Evolutionary conservation across 306 rosid species (phyloP).

Genomic region (Vicia sativa): DNA sequence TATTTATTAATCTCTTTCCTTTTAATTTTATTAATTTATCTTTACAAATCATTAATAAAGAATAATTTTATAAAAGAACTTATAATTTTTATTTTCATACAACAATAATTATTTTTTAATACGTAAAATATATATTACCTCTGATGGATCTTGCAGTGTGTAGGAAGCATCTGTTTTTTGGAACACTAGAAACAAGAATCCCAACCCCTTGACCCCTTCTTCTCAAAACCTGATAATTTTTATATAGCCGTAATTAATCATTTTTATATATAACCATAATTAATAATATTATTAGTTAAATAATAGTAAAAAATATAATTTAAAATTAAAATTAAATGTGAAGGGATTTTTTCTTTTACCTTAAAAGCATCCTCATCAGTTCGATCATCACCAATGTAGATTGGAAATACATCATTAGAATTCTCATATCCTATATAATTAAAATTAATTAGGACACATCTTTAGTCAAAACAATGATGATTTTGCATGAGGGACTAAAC

Average conservation of each 20-base stretch:
- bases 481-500: background rate
- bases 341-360: conserved; percentile 48
- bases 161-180: conserved; percentile 88
- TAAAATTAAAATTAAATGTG: background rate
- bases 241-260: no score
- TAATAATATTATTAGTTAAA: no score
- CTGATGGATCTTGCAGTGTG: conserved; percentile 84
- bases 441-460: conserved; percentile 13
- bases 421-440: conserved; percentile 61
- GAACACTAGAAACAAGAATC: conserved; percentile 78
- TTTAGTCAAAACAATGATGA: conserved; percentile 1
- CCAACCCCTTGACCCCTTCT: conserved; percentile 83
- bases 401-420: conserved; percentile 70
- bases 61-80: no score
- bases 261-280: background rate
- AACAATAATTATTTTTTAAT: no score
- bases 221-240: conserved; percentile 57
- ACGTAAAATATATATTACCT: conserved; percentile 57
- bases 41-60: no score
- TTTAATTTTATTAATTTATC: no score
- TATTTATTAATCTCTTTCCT: no score
- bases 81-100: no score
- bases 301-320: no score
- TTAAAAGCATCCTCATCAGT: conserved; percentile 96
- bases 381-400: conserved; percentile 91